Base-by-base conservation (phyloP, 345 rosid genomes). In the Diplotaxis tenuifolia region DNA sequence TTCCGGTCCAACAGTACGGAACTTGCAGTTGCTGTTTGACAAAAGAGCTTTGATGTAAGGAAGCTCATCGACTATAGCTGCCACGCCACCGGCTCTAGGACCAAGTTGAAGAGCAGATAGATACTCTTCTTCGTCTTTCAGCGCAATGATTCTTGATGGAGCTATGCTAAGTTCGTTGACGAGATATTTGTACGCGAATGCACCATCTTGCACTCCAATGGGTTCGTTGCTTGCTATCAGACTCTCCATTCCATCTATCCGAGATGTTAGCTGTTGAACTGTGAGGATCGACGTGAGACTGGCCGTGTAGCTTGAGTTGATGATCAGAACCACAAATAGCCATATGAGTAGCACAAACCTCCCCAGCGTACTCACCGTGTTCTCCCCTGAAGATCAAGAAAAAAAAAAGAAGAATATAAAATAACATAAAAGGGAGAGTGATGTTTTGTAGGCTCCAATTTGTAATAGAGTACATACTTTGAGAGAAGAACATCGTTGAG, bases 401-500 rank as follows among this genome's bases (percentile, higher is more conserved):
- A 64, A 57, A 63, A 64, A 14, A 31, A 56, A 25, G 55, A 34
- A 23, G 28, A 42, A 62, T 53, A 68, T 56, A 19, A 29, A 62
- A 47, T 2, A 59, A 36, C 14, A 29, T 59, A 15, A 57, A 5
- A 12, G 14, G n/a, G 28, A 10, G 28, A 21, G 58, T 28, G 59
- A 29, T 40, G 18, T 38, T 19, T 49, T 40, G 38, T 50, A 62
- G 29, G 40, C 29, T 50, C 62, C 28, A 11, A 31, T 52, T 4
- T 72, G 53, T 65, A n/a, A 15, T 5, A 23, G 47, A 36, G 52
- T 65, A 88, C 98, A n/a, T 86, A 91, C 97, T 84, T 71, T 91
- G 98, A 23, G 97, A 89, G 87, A 89, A 95, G 78, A 91, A 95
- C 99, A 95, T 91, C 4, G 99, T 95, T 53, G 99, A 95, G 89